Evolutionary conservation across 176 grass and related monocot species (phyloP), one percentile per base, ranked within the genome.

Genomic region (Phoenix dactylifera): DNA sequence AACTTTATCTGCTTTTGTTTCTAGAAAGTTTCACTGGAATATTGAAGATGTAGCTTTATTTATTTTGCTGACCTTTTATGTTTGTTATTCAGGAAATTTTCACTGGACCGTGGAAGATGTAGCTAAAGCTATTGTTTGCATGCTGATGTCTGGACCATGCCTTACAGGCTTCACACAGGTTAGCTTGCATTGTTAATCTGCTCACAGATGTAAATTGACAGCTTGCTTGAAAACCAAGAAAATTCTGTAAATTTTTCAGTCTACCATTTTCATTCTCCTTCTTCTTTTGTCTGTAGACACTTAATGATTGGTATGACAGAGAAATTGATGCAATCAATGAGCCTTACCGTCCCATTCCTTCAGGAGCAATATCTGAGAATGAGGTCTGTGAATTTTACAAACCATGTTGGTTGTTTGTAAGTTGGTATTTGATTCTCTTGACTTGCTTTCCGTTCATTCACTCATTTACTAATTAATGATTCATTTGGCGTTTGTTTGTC

Each of bases 301-400:
- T 97, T 26, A 97, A 97, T 22, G 92, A 97, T 54, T 97, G 92
- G 92, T 97, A 97, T 17, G 92, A 97, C 68, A 75, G 83, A 72
- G 92, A 97, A 57, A 97, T 97, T 17, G 92, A 97, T 71, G 92
- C 92, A 29, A 97, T 97, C 70, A 97, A 97, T 65, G 92, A 97
- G 63, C 92, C 92, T 59, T 97, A 97, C 78, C 92, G 87, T 52
- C 92, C 92, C 49, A 97, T 97, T 88, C 92, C 92, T 75, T 97
- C 87, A 7, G 92, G 87, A 56, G 87, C 87, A 63, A 97, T 97
- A 79, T 97, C 92, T 59, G 87, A 97, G 69, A 79, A 61, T 59
- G 91, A 95, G 86, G 91, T 90, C 83, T 77, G 60, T 51, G 9
- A 12, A 44, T 14, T 44, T 10, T 14, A 14, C 35, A 44, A 44